These are phyloP conservation scores for Phaseolus coccineus DNA, from an alignment of 331 rosid genomes.

Conservation along the genomic window DNA sequence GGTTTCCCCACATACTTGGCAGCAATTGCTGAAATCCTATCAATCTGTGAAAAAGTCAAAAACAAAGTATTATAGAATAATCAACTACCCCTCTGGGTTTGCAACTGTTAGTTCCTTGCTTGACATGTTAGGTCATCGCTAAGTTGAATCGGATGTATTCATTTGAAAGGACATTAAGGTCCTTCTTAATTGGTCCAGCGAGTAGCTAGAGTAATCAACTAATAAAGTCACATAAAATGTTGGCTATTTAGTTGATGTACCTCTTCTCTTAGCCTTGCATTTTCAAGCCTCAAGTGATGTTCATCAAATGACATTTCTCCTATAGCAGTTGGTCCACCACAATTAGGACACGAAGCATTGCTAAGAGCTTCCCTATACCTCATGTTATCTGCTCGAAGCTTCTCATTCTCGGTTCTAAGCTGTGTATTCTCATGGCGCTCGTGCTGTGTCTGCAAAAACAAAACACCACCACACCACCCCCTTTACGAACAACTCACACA, in stretches of 20 bases:
- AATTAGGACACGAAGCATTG: conserved; percentile 95
- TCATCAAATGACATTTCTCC: conserved; percentile 99
- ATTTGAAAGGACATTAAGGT: not conserved
- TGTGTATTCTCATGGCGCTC: conserved; percentile 88
- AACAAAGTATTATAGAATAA: not conserved
- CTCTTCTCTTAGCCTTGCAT: conserved; percentile 96
- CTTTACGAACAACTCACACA: not conserved
- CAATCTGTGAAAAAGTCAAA: conserved; percentile 59
- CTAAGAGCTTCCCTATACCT: conserved; percentile 93
- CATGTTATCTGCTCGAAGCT: conserved; percentile 90
- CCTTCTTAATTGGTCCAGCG: not conserved
- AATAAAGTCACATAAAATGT: not conserved
- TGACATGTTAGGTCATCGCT: not conserved
- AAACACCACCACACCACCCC: not conserved
- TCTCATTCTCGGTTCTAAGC: conserved; percentile 83
- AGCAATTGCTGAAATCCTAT: conserved; percentile 89
- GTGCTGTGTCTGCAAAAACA: conserved; percentile 73
- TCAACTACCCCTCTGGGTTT: not conserved
- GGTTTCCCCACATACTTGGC: conserved; percentile 98
- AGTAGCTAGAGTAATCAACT: not conserved
- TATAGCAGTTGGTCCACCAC: conserved; percentile 96
- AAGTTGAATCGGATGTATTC: not conserved
- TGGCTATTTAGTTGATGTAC: conserved; percentile 36
- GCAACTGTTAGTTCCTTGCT: not conserved
- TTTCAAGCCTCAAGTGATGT: conserved; percentile 91